Conservation (phyloP, 768 basidiomycete genomes). For the Rhizopogon roseolus region DNA sequence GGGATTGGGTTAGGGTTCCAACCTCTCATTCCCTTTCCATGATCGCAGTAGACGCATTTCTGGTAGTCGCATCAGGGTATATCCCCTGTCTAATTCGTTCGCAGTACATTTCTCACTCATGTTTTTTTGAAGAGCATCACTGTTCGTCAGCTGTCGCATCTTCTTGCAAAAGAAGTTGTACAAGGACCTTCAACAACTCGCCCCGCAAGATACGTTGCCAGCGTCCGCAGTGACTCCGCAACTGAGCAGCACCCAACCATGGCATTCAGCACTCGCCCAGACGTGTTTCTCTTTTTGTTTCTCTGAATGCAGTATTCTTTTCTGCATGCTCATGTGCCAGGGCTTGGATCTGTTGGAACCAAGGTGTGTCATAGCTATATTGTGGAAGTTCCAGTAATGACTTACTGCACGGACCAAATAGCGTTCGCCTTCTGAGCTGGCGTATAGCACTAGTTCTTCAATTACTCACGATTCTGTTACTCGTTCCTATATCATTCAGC, state of each 20-base stretch:
- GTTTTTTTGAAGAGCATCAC: slow-evolving; percentile 28
- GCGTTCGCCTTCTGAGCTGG: slow-evolving; percentile 68
- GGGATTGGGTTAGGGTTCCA: slow-evolving; percentile 26
- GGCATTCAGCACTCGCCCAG: slow-evolving; percentile 55
- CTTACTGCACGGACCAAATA: slow-evolving; percentile 16
- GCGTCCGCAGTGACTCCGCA: slow-evolving; percentile 17
- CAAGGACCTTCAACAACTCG: slow-evolving; percentile 49
- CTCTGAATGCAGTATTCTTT: slow-evolving; percentile 70
- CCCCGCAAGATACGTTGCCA: slow-evolving; percentile 25
- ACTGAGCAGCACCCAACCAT: slow-evolving; percentile 18
- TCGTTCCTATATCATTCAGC: slow-evolving; percentile 61
- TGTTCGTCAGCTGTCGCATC: slow-evolving; percentile 57
- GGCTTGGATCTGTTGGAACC: slow-evolving; percentile 49
- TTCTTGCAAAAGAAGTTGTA: slow-evolving; percentile 57
- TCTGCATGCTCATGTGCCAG: slow-evolving; percentile 71
- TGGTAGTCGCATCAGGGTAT: slow-evolving; percentile 16
- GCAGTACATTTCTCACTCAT: not conserved
- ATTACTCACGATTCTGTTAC: slow-evolving; percentile 54
- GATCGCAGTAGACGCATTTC: slow-evolving; percentile 6
- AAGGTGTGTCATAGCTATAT: slow-evolving; percentile 35
- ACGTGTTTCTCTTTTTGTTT: slow-evolving; percentile 66
- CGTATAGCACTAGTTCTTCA: slow-evolving; percentile 57
- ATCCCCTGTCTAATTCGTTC: not conserved
- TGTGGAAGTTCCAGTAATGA: slow-evolving; percentile 1
- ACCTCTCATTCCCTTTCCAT: slow-evolving; percentile 3